Conservation (phyloP, 1,284 basidiomycete species). For the Ustilago esculenta region DNA sequence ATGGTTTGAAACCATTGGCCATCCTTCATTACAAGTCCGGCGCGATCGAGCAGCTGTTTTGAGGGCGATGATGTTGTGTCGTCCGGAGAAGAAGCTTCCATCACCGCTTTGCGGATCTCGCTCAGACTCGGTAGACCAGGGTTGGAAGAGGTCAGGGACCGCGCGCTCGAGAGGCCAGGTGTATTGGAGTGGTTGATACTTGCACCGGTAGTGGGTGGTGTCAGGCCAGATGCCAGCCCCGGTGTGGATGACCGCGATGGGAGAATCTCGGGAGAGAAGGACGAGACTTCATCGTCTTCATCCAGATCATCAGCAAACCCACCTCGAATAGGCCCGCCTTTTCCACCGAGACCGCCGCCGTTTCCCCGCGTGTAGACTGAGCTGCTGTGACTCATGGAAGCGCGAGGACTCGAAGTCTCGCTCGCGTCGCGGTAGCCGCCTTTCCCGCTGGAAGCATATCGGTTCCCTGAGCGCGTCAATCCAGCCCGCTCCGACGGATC, state of each 20-base stretch:
- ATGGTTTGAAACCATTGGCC: slow-evolving; percentile 94
- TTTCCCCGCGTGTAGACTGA: slow-evolving; percentile 12
- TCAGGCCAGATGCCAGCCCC: slow-evolving; percentile 9
- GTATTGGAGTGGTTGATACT: slow-evolving; percentile 1
- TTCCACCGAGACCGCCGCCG: slow-evolving; percentile 1
- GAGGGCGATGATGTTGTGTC: slow-evolving; percentile 37
- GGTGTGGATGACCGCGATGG: slow-evolving; percentile 30
- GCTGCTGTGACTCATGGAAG: slow-evolving; percentile 24
- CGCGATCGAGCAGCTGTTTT: slow-evolving; percentile 57
- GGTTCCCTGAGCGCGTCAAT: slow-evolving; percentile 23
- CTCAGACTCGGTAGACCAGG: slow-evolving; percentile 19
- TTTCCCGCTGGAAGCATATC: slow-evolving; percentile 24
- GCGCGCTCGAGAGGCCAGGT: slow-evolving; percentile 10
- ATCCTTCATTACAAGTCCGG: slow-evolving; percentile 69
- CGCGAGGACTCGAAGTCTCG: slow-evolving; percentile 29
- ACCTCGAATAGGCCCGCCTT: slow-evolving; percentile 4
- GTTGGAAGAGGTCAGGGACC: slow-evolving; percentile 9
- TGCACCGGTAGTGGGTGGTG: slow-evolving; percentile 6
- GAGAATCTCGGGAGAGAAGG: slow-evolving; percentile 26
- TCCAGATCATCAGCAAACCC: slow-evolving; percentile 50
- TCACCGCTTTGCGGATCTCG: slow-evolving; percentile 39
- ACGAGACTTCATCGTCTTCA: slow-evolving; percentile 38
- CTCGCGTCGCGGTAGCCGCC: slow-evolving; percentile 36
- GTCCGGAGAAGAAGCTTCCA: slow-evolving; percentile 30
- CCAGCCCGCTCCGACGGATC: slow-evolving; percentile 38